Evolutionary conservation across 176 grass and related monocot genomes (phyloP), one percentile per base, ranked within the genome.

Genomic region (Stipa capillata): DNA sequence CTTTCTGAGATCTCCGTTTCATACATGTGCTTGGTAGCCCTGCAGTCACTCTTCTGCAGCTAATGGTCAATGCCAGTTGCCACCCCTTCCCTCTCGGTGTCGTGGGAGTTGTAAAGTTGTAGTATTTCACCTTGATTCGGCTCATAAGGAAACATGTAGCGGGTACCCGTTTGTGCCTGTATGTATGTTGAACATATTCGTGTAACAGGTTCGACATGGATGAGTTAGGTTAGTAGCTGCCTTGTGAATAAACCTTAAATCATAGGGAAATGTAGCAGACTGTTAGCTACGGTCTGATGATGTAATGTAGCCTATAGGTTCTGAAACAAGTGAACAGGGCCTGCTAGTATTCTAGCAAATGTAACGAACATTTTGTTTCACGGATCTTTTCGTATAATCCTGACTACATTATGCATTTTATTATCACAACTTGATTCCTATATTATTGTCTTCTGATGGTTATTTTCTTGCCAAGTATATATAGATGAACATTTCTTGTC

Each of bases 71-170:
- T 72, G 41, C 1, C 23, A 17, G n/a, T n/a, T n/a, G n/a, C n/a
- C n/a, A n/a, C 14, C 66, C 62, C 35, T 3, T 12, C 21, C 76
- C 48, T 53, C 2, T 20, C 17, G 9, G 47, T n/a, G n/a, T n/a
- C n/a, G n/a, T 18, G 35, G 18, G 35, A 2, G 77, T 23, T 87
- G 79, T 82, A 77, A 47, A 69, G 25, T 32, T 81, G 60, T 82
- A 70, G 55, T 16, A 13, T 40, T n/a, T 50, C 23, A 15, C 31
- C 41, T 10, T 70, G 12, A n/a, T 24, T 16, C 16, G 35, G 75
- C 33, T 63, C 69, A 76, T 50, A 67, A 43, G 23, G 45, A 21
- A 58, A 47, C 18, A 35, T 48, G 44, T 29, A 18, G 40, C 35
- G 36, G 15, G 67, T 55, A 18, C 40, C 16, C 14, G 32, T 84